Conservation (phyloP, 2,329 filamentous ascomycete genomes). For the Ophiostoma pallidulum region DNA sequence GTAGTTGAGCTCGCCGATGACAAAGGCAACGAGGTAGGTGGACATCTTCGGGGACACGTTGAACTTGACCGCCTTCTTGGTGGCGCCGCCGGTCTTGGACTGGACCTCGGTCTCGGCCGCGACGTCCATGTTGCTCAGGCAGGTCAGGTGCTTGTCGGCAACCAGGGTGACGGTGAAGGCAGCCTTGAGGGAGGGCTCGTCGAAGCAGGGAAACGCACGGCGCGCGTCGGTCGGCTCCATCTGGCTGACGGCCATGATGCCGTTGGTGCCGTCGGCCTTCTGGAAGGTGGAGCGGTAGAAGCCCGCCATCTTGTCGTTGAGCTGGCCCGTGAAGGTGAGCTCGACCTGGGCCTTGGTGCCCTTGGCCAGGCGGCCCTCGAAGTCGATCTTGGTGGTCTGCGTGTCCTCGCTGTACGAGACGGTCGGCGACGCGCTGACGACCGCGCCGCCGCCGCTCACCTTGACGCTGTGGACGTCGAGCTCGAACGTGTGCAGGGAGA, state of each 20-base stretch:
- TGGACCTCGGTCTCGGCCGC: conserved; percentile 65
- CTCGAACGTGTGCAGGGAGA: conserved; percentile 82
- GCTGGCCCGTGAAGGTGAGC: conserved; percentile 64
- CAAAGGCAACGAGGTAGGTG: conserved; percentile 88
- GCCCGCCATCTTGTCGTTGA: conserved; percentile 85
- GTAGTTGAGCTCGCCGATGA: conserved; percentile 87
- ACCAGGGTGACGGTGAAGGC: conserved; percentile 86
- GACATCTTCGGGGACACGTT: conserved; percentile 91
- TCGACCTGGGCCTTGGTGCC: conserved; percentile 70
- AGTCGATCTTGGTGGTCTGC: conserved; percentile 74
- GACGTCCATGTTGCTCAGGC: conserved; percentile 95
- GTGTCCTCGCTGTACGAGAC: conserved; percentile 67
- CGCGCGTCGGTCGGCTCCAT: conserved; percentile 95
- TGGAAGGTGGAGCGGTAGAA: conserved; percentile 92
- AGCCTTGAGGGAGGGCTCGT: conserved; percentile 89
- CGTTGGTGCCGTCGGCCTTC: conserved; percentile 64
- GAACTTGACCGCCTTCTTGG: conserved; percentile 83
- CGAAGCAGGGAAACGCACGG: conserved; percentile 90
- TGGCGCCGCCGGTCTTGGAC: conserved; percentile 50
- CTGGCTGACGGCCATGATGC: conserved; percentile 82
- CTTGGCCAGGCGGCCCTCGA: conserved; percentile 61
- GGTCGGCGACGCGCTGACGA: conserved; percentile 52
- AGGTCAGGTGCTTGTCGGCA: conserved; percentile 83
- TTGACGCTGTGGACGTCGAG: conserved; percentile 70
- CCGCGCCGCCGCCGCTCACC: conserved; percentile 51